Conservation (phyloP, 768 basidiomycete genomes). For the Pleurotus salmoneostramineus region DNA sequence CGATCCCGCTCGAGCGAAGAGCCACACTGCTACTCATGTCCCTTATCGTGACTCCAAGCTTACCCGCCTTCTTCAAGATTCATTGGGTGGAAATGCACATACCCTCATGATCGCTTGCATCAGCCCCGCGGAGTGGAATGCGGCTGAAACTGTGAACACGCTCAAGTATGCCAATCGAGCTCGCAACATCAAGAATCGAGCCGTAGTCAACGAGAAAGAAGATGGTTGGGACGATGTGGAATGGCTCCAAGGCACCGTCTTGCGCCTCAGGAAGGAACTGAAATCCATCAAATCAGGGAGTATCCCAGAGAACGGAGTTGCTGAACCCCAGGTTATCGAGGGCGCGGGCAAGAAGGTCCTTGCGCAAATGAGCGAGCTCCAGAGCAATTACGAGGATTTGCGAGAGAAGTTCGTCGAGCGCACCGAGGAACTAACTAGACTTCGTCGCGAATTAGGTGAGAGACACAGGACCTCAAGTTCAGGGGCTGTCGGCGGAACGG, state of each 20-base stretch:
- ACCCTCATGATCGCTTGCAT: slow-evolving; percentile 99
- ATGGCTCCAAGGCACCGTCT: slow-evolving; percentile 87
- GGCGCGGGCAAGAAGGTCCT: slow-evolving; percentile 73
- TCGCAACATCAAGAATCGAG: slow-evolving; percentile 94
- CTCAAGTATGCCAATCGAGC: slow-evolving; percentile 98
- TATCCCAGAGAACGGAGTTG: slow-evolving; percentile 22
- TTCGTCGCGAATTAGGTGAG: slow-evolving; percentile 76
- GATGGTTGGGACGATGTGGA: slow-evolving; percentile 99
- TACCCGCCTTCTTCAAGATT: slow-evolving; percentile 93
- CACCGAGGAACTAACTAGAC: slow-evolving; percentile 80
- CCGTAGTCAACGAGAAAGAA: slow-evolving; percentile 89
- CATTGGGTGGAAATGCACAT: slow-evolving; percentile 94
- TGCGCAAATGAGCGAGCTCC: slow-evolving; percentile 79
- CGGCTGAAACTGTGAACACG: slow-evolving; percentile 89
- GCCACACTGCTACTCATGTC: slow-evolving; percentile 81
- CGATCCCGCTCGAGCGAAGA: slow-evolving; percentile 84
- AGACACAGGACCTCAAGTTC: slow-evolving; percentile 50
- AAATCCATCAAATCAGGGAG: slow-evolving; percentile 75
- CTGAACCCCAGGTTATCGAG: slow-evolving; percentile 29
- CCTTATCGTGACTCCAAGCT: slow-evolving; percentile 99
- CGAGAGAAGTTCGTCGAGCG: slow-evolving; percentile 84
- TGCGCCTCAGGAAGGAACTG: slow-evolving; percentile 83
- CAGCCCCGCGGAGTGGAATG: slow-evolving; percentile 94
- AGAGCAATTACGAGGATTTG: slow-evolving; percentile 81
- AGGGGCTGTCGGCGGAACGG: slow-evolving; percentile 65